Conservation (phyloP, 1,284 basidiomycete genomes). For the Vanrija sp. region DNA sequence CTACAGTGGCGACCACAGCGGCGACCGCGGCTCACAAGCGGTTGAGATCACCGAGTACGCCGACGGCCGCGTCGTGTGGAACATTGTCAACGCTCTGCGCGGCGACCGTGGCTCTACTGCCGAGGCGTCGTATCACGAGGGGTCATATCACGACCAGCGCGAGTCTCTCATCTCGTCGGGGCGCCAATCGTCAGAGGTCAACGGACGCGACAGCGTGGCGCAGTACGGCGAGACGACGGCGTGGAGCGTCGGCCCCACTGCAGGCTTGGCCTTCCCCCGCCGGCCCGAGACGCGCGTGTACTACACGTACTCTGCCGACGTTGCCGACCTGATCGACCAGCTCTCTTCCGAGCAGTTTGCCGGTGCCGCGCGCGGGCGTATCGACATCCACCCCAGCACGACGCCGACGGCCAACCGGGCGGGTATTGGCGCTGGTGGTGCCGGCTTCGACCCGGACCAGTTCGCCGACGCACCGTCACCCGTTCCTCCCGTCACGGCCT, state of each 20-base stretch:
- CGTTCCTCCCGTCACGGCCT: background rate
- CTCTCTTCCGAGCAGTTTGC: constrained; percentile 27
- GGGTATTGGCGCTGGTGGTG: background rate
- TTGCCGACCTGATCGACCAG: constrained; percentile 46
- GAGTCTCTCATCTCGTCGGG: no score
- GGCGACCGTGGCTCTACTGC: constrained; percentile 1
- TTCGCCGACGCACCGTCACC: constrained; percentile 8
- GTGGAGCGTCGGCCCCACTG: constrained; percentile 16
- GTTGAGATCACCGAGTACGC: constrained; percentile 46
- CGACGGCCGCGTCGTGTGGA: constrained; percentile 44
- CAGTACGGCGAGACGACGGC: constrained; percentile 5
- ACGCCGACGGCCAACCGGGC: background rate
- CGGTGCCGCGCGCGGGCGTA: constrained; percentile 35
- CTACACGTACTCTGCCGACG: constrained; percentile 38
- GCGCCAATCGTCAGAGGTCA: no score
- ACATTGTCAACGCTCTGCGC: constrained; percentile 40
- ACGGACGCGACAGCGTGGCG: background rate
- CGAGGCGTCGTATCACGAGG: no score
- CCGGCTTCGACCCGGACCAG: background rate
- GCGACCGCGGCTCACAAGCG: constrained; percentile 6
- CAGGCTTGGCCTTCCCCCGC: constrained; percentile 8
- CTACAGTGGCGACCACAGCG: constrained; percentile 1
- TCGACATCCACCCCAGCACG: constrained; percentile 28
- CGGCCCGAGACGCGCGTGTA: constrained; percentile 39
- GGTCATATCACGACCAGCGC: no score